phyloP scores from a whole-genome alignment of 768 basidiomycete species.

The Hygrophorus russula region DNA sequence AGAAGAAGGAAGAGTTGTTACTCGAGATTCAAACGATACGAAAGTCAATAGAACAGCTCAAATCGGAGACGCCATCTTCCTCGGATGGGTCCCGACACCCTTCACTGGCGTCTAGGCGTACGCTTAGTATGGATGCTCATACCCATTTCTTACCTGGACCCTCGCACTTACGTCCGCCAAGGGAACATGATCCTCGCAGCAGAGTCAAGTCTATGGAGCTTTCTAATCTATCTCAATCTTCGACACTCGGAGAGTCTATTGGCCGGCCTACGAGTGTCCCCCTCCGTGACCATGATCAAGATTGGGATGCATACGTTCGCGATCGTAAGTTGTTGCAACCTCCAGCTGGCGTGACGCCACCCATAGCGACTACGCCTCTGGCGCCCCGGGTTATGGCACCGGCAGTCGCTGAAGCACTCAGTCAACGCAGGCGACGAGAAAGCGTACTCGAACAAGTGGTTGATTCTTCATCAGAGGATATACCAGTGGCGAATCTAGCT shows the following conservation, averaged over 20 bases:
- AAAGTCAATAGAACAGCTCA: slow-evolving; percentile 65
- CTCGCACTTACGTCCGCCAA: slow-evolving; percentile 58
- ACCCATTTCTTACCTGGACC: slow-evolving; percentile 35
- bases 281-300: slow-evolving; percentile 58
- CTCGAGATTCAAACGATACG: slow-evolving; percentile 74
- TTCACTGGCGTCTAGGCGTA: slow-evolving; percentile 57
- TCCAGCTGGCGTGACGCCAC: slow-evolving; percentile 69
- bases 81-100: slow-evolving; percentile 52
- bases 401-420: slow-evolving; percentile 67
- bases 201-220: slow-evolving; percentile 69
- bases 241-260: slow-evolving; percentile 40
- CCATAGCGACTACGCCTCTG: slow-evolving; percentile 51
- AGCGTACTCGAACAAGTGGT: slow-evolving; percentile 42
- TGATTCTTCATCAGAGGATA: slow-evolving; percentile 31
- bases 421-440: slow-evolving; percentile 61
- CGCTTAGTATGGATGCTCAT: slow-evolving; percentile 56
- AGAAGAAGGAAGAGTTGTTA: slow-evolving; percentile 59
- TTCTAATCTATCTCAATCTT: slow-evolving; percentile 31
- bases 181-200: slow-evolving; percentile 55
- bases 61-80: slow-evolving; percentile 59
- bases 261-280: slow-evolving; percentile 64
- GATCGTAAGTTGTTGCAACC: slow-evolving; percentile 81
- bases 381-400: slow-evolving; percentile 44
- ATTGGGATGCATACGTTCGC: slow-evolving; percentile 81
- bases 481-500: slow-evolving; percentile 28